Percentiles rank a stretch among this genome's conserved stretches.
Conservation (phyloP, 371 early-diverging fungal genomes). For the Actinomucor elegans region DNA sequence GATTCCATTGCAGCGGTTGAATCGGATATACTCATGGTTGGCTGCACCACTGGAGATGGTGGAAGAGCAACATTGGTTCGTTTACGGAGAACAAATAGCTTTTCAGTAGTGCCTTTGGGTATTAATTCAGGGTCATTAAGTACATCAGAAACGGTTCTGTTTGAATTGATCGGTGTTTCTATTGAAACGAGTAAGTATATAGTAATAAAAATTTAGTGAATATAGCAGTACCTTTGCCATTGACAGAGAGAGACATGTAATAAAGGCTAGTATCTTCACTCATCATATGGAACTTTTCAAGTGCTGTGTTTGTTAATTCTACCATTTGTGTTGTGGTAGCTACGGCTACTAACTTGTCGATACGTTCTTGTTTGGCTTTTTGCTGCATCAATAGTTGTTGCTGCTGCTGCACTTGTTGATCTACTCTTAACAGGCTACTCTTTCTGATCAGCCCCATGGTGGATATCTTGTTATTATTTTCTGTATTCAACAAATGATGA, state of each 20-base stretch:
- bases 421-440: conserved; percentile 18
- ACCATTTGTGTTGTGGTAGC: conserved; percentile 27
- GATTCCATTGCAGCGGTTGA: neutral
- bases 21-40: neutral
- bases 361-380: conserved; percentile 18
- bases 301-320: conserved; percentile 32
- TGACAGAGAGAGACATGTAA: conserved; percentile 16
- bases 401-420: conserved; percentile 14
- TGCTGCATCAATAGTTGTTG: neutral
- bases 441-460: conserved; percentile 16
- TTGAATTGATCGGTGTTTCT: conserved; percentile 16
- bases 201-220: no score
- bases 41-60: neutral
- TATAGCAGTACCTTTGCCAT: conserved; percentile 5
- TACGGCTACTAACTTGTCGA: conserved; percentile 48
- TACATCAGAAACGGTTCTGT: conserved; percentile 13
- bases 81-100: conserved; percentile 35
- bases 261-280: conserved; percentile 12
- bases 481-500: neutral
- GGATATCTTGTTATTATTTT: conserved; percentile 20
- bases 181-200: neutral
- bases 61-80: neutral
- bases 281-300: conserved; percentile 50
- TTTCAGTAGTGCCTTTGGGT: conserved; percentile 32
- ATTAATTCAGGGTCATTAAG: conserved; percentile 16